Base-by-base conservation (phyloP, 1,139 yeast species). In the Yamadazyma atmosphaerica region DNA sequence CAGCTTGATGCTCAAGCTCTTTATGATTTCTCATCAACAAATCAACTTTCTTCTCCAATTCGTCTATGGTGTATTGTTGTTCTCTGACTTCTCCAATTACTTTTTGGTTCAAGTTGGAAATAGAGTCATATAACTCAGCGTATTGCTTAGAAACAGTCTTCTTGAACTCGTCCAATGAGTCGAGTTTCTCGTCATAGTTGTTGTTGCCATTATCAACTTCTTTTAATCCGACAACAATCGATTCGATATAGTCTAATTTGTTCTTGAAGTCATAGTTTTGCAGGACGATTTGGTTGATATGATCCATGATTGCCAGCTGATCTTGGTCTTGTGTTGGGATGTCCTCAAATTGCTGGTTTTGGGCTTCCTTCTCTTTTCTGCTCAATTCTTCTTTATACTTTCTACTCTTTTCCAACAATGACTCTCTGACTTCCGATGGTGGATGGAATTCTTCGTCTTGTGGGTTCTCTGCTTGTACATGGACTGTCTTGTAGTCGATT, bases 41-140 rank as follows among this genome's bases (percentile, higher is more conserved):
- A 42, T 70, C 75, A 3, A 72, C 74, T 43, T 72, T 71, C 34
- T 56, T 60, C 14, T 60, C 50, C 14, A 71, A 41, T 37, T 62
- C 68, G 14, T 61, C 67, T 36, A 65, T 60, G 15, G 63, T 60
- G 36, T 46, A 54, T 39, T 68, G 75, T 32, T 72, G 74, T 43
- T 67, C 74, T 47, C 72, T 60, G 3, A 72, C 73, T 48, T 71
- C 77, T 2, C 72, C 72, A 38, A 72, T 65, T 8, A 70, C 63
- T 39, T 60, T 66, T 38, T 68, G 68, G 42, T 69, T 69, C 15
- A 68, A 51, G 35, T 52, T 52, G 2, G 66, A 48, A 4, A 72
- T 54, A 0, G 74, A 61, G 3, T 50, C 51, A 16, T 66, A 55
- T 48, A 71, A 52, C 40, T 69, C 67, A 2, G 61, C 50, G 40